Conservation (phyloP, 164 flowering plant genomes). For the Paratinospora sagittata region DNA sequence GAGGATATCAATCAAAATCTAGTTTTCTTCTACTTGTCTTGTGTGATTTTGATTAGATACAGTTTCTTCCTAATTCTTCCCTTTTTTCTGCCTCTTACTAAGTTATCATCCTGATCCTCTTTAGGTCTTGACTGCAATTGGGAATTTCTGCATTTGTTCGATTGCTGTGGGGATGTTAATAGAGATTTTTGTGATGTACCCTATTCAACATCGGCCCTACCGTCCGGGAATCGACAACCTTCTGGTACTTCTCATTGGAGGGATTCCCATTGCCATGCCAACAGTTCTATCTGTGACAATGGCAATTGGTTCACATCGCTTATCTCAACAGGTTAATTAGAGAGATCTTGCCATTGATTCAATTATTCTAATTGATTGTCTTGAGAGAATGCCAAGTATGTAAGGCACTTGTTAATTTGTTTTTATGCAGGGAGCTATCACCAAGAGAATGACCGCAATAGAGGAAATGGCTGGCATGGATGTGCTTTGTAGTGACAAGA, state of each 20-base stretch:
- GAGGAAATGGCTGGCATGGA: slow-evolving; percentile 99
- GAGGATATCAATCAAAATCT: slow-evolving; percentile 7
- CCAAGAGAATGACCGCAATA: slow-evolving; percentile 95
- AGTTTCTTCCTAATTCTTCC: background rate
- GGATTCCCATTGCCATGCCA: slow-evolving; percentile 95
- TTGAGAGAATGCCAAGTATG: background rate
- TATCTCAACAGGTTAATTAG: slow-evolving; percentile 68
- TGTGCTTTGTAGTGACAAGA: slow-evolving; percentile 93
- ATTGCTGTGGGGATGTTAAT: slow-evolving; percentile 78
- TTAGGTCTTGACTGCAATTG: slow-evolving; percentile 82
- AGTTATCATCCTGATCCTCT: background rate
- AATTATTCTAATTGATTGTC: background rate
- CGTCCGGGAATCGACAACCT: slow-evolving; percentile 81
- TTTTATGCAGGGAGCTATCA: slow-evolving; percentile 75
- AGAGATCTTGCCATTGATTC: background rate
- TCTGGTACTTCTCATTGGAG: slow-evolving; percentile 83
- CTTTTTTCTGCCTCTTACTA: background rate
- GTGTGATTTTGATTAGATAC: background rate
- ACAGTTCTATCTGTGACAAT: slow-evolving; percentile 83
- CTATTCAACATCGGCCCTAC: slow-evolving; percentile 58
- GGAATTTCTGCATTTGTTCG: slow-evolving; percentile 84
- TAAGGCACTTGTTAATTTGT: slow-evolving; percentile 6
- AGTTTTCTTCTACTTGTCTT: background rate
- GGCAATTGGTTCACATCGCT: slow-evolving; percentile 85
- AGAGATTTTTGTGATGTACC: slow-evolving; percentile 74